Evolutionary conservation across 352 stramenopile species (phyloP).

Genomic region (Bremia lactucae): DNA sequence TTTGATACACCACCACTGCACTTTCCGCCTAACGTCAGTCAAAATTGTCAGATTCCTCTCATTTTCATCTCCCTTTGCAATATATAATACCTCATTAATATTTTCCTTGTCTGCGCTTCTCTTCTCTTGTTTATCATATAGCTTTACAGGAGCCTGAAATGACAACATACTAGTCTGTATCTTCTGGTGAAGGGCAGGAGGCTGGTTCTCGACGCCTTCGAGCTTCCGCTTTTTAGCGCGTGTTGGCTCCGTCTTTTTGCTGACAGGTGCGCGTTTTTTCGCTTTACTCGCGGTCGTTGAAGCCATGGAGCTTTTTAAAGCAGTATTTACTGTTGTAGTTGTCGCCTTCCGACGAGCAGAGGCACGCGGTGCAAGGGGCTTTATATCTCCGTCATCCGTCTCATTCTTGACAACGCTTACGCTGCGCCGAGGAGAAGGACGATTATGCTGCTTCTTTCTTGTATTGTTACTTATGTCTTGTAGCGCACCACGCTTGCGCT

Average conservation of each 20-base stretch:
- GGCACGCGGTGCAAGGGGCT: neutral
- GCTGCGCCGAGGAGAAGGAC: neutral
- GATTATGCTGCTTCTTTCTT: slow-evolving; percentile 23
- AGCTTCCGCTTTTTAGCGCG: slow-evolving; percentile 35
- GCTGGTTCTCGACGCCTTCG: slow-evolving; percentile 27
- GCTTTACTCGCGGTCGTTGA: slow-evolving; percentile 11
- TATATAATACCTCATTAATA: slow-evolving; percentile 5
- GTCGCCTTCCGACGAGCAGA: slow-evolving; percentile 9
- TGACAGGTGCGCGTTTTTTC: slow-evolving; percentile 14
- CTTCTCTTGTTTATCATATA: slow-evolving; percentile 6
- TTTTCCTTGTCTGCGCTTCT: slow-evolving; percentile 7
- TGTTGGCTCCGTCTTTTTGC: slow-evolving; percentile 23
- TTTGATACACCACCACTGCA: slow-evolving; percentile 1
- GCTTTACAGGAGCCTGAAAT: slow-evolving; percentile 33
- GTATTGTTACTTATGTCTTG: slow-evolving; percentile 76
- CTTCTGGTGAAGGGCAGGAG: slow-evolving; percentile 23
- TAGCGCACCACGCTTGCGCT: slow-evolving; percentile 65
- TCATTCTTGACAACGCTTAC: slow-evolving; percentile 18
- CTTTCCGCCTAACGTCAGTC: slow-evolving; percentile 7
- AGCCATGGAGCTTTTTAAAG: slow-evolving; percentile 18
- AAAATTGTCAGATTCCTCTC: neutral
- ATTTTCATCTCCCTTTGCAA: slow-evolving; percentile 2
- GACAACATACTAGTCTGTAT: slow-evolving; percentile 63
- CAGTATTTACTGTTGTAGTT: slow-evolving; percentile 15
- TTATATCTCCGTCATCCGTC: neutral